A percentile compares a stretch with the other conserved stretches of the same genome.
These are phyloP conservation scores for Insectozyma bohioensis DNA, from an alignment of 1,139 yeast species.

Conservation along the genomic window DNA sequence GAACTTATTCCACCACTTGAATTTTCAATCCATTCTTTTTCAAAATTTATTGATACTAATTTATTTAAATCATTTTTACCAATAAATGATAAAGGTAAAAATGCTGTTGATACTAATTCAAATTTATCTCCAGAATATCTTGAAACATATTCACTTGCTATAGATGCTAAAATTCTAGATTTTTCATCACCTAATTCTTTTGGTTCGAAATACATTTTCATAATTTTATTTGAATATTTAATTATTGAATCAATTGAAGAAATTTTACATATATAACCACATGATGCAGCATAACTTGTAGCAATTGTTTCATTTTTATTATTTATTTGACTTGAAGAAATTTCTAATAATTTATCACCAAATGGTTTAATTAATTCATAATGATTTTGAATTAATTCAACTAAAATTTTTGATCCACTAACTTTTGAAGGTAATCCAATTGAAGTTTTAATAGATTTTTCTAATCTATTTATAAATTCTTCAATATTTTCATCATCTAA, in stretches of 20 bases:
- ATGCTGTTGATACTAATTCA: slow-evolving; percentile 58
- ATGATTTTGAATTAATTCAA: slow-evolving; percentile 60
- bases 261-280: slow-evolving; percentile 75
- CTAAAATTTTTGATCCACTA: slow-evolving; percentile 78
- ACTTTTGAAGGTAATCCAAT: slow-evolving; percentile 93
- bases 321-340: slow-evolving; percentile 57
- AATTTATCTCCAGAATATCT: slow-evolving; percentile 72
- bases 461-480: slow-evolving; percentile 50
- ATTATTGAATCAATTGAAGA: slow-evolving; percentile 55
- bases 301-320: slow-evolving; percentile 76
- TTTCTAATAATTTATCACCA: slow-evolving; percentile 61
- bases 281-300: slow-evolving; percentile 74
- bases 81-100: slow-evolving; percentile 76
- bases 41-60: slow-evolving; percentile 50
- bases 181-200: slow-evolving; percentile 50
- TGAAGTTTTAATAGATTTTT: slow-evolving; percentile 56
- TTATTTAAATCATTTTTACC: slow-evolving; percentile 68
- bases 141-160: slow-evolving; percentile 67
- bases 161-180: slow-evolving; percentile 53
- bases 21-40: slow-evolving; percentile 76
- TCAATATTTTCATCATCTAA: slow-evolving; percentile 54
- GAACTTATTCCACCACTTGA: slow-evolving; percentile 60
- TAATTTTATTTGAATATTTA: slow-evolving; percentile 53
- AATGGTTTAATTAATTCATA: slow-evolving; percentile 54
- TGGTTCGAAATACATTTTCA: slow-evolving; percentile 60